Base-by-base conservation (phyloP, 148 eudicot species). In the Arbutus unedo region DNA sequence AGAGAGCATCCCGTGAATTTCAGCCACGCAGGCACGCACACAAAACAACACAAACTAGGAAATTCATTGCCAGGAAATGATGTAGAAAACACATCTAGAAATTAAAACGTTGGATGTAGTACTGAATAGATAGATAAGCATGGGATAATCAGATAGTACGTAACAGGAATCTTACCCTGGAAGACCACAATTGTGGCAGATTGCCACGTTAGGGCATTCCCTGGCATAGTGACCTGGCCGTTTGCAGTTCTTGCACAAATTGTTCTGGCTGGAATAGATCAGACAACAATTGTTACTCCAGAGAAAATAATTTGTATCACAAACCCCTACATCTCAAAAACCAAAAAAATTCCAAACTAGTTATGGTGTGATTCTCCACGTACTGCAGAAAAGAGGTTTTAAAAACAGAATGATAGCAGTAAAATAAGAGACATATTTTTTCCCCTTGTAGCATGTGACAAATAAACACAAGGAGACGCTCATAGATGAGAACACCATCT, bases 141-240 rank as follows among this genome's bases (percentile, higher is more conserved):
- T 49, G 57, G 31, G 21, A 68, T 53, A 19, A 59, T 47, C 77
- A 47, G 70, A 81, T 13, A 66, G 49, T 47, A 14, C 15, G 60
- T 18, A 55, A 49, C 11, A n/a, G 71, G 76, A 48, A 72, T 82
- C 91, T 88, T 89, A 93, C 95, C 97, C 97, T 48, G 97, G 93
- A 90, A 93, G 92, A 81, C 94, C 93, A 82, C 97, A 93, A 77
- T 92, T 92, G 88, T 93, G 95, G 77, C 97, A 93, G 70, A 93
- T 91, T 79, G 93, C 95, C 76, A 90, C 95, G 82, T 91, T 92
- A 53, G 95, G 91, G 88, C 97, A 93, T 84, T 93, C 97, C 83
- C 95, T 87, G 62, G 97, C 97, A 86, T 82, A 92, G 79, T 93
- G 97, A 67, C 97, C 97, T 3, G 97, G 93, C 64, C 91, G 89